phyloP scores from a whole-genome alignment of 2,329 filamentous ascomycete genomes.

The Cercospora sp. region DNA sequence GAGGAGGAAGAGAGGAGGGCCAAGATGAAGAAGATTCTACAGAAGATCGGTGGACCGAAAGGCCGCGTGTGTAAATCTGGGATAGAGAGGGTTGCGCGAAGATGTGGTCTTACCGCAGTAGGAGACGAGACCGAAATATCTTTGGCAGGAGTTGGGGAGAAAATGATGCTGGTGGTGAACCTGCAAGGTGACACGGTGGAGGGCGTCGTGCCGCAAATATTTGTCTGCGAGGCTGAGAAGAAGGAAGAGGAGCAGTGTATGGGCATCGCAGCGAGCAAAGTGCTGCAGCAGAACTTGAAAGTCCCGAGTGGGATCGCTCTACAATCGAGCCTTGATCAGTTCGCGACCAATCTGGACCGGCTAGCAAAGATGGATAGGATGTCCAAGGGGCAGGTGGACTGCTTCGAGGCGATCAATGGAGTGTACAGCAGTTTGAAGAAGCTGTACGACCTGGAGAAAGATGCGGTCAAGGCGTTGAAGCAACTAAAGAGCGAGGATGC shows the following conservation, averaged over 20 bases:
- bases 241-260: constrained; percentile 54
- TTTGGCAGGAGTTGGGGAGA: constrained; percentile 36
- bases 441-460: constrained; percentile 70
- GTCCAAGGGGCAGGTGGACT: constrained; percentile 68
- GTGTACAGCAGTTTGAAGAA: constrained; percentile 69
- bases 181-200: constrained; percentile 41
- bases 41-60: constrained; percentile 65
- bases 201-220: constrained; percentile 63
- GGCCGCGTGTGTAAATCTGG: constrained; percentile 72
- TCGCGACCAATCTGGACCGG: constrained; percentile 69
- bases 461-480: constrained; percentile 40
- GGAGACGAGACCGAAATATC: constrained; percentile 38
- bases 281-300: constrained; percentile 65
- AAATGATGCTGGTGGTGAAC: constrained; percentile 35
- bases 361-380: constrained; percentile 70
- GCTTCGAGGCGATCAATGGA: constrained; percentile 73
- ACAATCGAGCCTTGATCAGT: constrained; percentile 69
- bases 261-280: constrained; percentile 56
- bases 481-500: constrained; percentile 48
- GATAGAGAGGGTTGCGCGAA: constrained; percentile 68
- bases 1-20: constrained; percentile 56
- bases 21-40: constrained; percentile 62
- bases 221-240: constrained; percentile 59
- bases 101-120: constrained; percentile 60
- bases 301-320: constrained; percentile 61